A percentile compares a stretch with the other conserved stretches of the same genome.
phyloP scores from a whole-genome alignment of 2,329 filamentous ascomycete species.

The Diaporthe citrichinensis region DNA sequence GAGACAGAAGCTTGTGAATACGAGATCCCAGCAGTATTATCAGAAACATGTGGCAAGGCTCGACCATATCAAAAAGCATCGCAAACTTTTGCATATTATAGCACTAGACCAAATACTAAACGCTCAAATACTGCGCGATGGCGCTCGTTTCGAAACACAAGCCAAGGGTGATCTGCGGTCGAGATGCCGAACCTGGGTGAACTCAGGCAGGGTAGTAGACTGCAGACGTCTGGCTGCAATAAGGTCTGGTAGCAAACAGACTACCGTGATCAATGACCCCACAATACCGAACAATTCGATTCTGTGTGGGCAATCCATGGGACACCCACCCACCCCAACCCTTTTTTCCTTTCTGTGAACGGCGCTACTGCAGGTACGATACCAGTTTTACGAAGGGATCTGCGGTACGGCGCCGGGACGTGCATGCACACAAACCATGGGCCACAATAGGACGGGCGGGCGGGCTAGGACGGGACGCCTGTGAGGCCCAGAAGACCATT shows the following conservation, averaged over 20 bases:
- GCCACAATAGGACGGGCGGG: conserved; percentile 5
- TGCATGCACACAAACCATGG: background rate
- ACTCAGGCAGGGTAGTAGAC: background rate
- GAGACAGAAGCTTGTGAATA: conserved; percentile 24
- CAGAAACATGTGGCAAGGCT: conserved; percentile 10
- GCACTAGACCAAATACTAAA: conserved; percentile 8
- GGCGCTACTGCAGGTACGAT: conserved; percentile 42
- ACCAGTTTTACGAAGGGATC: conserved; percentile 22
- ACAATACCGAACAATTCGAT: conserved; percentile 1
- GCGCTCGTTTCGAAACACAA: conserved; percentile 25
- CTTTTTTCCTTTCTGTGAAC: background rate
- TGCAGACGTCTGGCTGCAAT: background rate
- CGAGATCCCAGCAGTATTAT: background rate
- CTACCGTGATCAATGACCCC: conserved; percentile 8
- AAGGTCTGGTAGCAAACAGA: background rate
- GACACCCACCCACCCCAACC: background rate
- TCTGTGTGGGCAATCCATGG: background rate
- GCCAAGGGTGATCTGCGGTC: conserved; percentile 25
- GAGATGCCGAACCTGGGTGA: background rate
- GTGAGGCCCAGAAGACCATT: background rate
- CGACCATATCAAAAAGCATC: conserved; percentile 13
- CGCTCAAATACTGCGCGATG: conserved; percentile 9
- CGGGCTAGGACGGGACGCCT: background rate
- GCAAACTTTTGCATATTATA: background rate
- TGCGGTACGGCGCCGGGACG: conserved; percentile 32